These are phyloP conservation scores for Cercospora canescens DNA, from an alignment of 2,329 filamentous ascomycete species.

Conservation along the genomic window DNA sequence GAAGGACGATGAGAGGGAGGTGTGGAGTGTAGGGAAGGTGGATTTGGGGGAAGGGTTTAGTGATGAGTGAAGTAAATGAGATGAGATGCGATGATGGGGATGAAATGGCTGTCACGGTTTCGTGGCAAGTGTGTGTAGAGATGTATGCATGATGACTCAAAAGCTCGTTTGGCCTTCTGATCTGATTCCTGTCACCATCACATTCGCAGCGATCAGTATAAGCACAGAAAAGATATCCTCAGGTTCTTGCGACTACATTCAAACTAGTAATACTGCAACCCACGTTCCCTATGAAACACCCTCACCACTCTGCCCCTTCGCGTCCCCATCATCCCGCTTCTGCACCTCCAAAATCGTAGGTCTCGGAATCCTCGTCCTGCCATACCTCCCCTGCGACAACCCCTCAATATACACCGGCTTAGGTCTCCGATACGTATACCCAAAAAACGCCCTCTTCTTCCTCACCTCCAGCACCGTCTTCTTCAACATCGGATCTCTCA, in stretches of 20 bases:
- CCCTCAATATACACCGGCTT: slow-evolving; percentile 27
- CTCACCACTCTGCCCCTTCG: background rate
- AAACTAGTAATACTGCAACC: background rate
- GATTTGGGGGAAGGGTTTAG: slow-evolving; percentile 65
- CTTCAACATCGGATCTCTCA: slow-evolving; percentile 70
- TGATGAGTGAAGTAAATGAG: slow-evolving; percentile 19
- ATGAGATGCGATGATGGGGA: background rate
- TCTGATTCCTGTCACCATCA: too few species aligned
- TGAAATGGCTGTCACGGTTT: background rate
- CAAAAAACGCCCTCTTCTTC: slow-evolving; percentile 80
- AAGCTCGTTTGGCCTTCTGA: background rate
- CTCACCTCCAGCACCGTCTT: slow-evolving; percentile 73
- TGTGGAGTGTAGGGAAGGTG: slow-evolving; percentile 92
- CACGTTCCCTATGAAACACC: background rate
- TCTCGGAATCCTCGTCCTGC: slow-evolving; percentile 19
- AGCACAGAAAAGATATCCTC: background rate
- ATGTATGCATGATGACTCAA: background rate
- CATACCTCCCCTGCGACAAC: slow-evolving; percentile 9
- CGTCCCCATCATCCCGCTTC: background rate
- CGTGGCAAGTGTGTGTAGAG: background rate
- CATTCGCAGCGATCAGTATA: background rate
- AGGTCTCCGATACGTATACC: slow-evolving; percentile 75
- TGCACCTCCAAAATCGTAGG: slow-evolving; percentile 30
- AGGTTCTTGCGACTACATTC: background rate
- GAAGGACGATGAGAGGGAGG: slow-evolving; percentile 88